These are phyloP conservation scores for Trichoderma semiorbis DNA, from an alignment of 2,329 filamentous ascomycete genomes.

Conservation along the genomic window DNA sequence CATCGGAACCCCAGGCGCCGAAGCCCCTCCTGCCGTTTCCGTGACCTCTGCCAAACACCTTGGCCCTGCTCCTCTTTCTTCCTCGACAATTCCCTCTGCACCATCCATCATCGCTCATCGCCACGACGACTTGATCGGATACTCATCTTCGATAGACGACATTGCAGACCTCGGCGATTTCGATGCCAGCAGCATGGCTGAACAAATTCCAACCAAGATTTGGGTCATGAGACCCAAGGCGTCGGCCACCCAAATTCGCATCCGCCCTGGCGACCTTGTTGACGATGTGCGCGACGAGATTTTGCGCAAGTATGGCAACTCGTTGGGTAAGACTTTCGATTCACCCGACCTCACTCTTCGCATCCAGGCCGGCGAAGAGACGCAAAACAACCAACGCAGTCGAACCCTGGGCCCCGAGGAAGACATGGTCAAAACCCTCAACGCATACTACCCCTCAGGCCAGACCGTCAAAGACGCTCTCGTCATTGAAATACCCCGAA, in stretches of 20 bases:
- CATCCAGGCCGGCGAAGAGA: constrained; percentile 63
- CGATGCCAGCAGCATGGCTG: constrained; percentile 54
- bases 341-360: constrained; percentile 82
- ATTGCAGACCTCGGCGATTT: constrained; percentile 22
- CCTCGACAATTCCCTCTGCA: background rate
- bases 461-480: constrained; percentile 87
- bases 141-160: background rate
- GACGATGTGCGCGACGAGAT: constrained; percentile 94
- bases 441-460: constrained; percentile 79
- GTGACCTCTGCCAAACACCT: background rate
- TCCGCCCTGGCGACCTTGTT: constrained; percentile 84
- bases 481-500: constrained; percentile 78
- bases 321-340: constrained; percentile 83
- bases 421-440: constrained; percentile 71
- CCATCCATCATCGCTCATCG: constrained; percentile 20
- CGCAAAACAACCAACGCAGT: constrained; percentile 52
- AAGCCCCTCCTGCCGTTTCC: background rate
- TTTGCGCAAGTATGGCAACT: constrained; percentile 89
- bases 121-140: constrained; percentile 25
- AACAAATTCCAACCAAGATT: constrained; percentile 67
- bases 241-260: constrained; percentile 82
- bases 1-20: background rate
- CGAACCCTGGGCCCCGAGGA: constrained; percentile 82
- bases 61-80: background rate
- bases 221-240: constrained; percentile 89